Evolutionary conservation across 768 basidiomycete genomes (phyloP), one percentile per base, ranked within the genome.

Genomic region (Lactarius tabidus): DNA sequence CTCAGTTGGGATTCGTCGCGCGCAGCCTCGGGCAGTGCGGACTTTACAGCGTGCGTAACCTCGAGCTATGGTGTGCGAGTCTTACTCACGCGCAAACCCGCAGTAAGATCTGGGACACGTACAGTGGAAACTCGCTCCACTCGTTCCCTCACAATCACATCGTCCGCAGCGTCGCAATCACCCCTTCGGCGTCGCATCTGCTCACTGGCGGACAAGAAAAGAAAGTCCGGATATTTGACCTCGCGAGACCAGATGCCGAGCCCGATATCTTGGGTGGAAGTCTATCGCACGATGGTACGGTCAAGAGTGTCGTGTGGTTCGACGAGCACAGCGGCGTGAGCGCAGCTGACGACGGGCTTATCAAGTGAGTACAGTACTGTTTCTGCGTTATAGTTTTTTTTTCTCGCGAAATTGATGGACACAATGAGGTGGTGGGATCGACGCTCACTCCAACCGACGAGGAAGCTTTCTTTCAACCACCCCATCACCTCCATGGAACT

Each of bases 91-190:
- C 63, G 67, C 66, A 51, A 2, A 15, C 57, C 53, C 66, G 60
- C 75, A 97, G 93, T 64, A 98, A 96, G 81, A 84, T 98, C 70
- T 98, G 95, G 95, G 93, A 98, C 77, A 92, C 95, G 6, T 95
- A 90, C 75, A 86, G 88, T 28, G 97, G 97, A 64, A 80, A 85
- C n/a, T 76, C 82, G 35, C 80, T 98, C 43, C 92, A 97, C 71
- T 97, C 96, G n/a, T 96, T 98, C 74, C 89, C 94, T 15, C 97
- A 99, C 76, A 91, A 95, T 73, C 97, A 98, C 78, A 99, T 99
- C 74, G 97, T 99, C 71, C 91, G 95, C 70, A 94, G 89, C 55
- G 93, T 98, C 60, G 95, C 95, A 26, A 77, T 97, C 70, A 92
- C 93, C 33, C 87, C 91, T 7, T 77, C 78, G 57, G 76, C 83